phyloP scores from a whole-genome alignment of 192 early-diverging fungal species.

The Coemansia sp. region DNA sequence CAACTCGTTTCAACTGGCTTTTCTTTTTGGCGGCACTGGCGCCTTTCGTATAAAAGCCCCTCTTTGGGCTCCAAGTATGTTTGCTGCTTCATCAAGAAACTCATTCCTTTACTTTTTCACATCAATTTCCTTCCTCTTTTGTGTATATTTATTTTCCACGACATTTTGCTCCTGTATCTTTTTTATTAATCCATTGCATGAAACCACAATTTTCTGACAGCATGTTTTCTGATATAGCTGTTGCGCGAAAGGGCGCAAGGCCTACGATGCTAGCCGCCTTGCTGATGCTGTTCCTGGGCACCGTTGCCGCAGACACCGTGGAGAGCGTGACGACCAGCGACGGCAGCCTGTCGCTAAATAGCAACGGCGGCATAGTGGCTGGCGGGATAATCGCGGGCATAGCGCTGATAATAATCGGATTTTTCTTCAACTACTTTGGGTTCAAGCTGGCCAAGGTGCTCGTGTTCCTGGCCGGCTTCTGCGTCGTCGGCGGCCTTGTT shows the following conservation, averaged over 20 bases:
- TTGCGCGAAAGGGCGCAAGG: neutral
- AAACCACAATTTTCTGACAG: neutral
- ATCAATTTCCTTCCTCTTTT: neutral
- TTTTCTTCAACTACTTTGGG: constrained; percentile 69
- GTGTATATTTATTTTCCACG: neutral
- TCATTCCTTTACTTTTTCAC: neutral
- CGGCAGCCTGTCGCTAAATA: constrained; percentile 35
- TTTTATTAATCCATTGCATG: neutral
- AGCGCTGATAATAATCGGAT: constrained; percentile 61
- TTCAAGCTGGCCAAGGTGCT: constrained; percentile 62
- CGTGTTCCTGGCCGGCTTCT: constrained; percentile 78
- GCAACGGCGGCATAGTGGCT: constrained; percentile 35
- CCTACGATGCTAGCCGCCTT: constrained; percentile 12
- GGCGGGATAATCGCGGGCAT: constrained; percentile 58
- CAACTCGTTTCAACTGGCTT: no score
- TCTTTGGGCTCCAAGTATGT: neutral
- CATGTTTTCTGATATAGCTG: neutral
- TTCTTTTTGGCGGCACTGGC: neutral
- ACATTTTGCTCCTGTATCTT: neutral
- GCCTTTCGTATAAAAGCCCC: neutral
- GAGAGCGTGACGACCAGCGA: constrained; percentile 20
- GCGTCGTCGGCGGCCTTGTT: constrained; percentile 56
- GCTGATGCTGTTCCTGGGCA: constrained; percentile 22
- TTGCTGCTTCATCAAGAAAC: neutral
- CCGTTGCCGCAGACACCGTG: constrained; percentile 18